phyloP scores from a whole-genome alignment of 2,329 filamentous ascomycete species.

The Aspergillus sp. region DNA sequence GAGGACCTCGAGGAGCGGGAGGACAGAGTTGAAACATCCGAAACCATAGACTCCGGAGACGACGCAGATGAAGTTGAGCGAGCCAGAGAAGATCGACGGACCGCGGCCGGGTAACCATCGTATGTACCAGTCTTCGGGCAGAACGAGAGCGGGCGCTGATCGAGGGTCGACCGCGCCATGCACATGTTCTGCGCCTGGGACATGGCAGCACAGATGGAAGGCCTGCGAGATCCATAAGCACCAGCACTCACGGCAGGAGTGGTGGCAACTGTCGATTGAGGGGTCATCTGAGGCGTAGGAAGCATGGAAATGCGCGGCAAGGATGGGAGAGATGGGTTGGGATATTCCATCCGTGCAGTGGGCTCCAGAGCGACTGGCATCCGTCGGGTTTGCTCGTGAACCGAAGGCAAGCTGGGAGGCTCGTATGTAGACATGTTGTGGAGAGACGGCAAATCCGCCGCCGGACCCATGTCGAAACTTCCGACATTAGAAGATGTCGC shows the following conservation, averaged over 20 bases:
- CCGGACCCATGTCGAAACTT: conserved; percentile 18
- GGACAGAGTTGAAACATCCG: conserved; percentile 54
- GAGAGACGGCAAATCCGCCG: conserved; percentile 27
- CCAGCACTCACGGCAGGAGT: conserved; percentile 60
- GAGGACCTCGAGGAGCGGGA: conserved; percentile 43
- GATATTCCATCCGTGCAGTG: conserved; percentile 38
- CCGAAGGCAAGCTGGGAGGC: conserved; percentile 15
- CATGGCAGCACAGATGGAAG: conserved; percentile 58
- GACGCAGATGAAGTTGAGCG: conserved; percentile 50
- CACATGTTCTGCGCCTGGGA: conserved; percentile 52
- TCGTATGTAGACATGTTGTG: conserved; percentile 17
- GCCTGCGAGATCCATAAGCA: conserved; percentile 44
- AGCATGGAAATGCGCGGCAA: conserved; percentile 52
- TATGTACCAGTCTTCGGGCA: conserved; percentile 33
- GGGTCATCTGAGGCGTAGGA: conserved; percentile 60
- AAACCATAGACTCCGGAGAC: conserved; percentile 61
- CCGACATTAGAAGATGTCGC: conserved; percentile 23
- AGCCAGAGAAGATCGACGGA: conserved; percentile 46
- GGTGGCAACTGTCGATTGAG: conserved; percentile 48
- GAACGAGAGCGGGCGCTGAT: conserved; percentile 42
- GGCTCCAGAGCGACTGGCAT: conserved; percentile 49
- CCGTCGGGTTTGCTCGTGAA: conserved; percentile 20
- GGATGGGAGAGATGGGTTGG: conserved; percentile 46
- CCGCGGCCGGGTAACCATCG: conserved; percentile 46
- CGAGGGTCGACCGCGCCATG: conserved; percentile 52